Base-by-base conservation (phyloP, 2,329 filamentous ascomycete species). In the Pseudogymnoascus sp. region DNA sequence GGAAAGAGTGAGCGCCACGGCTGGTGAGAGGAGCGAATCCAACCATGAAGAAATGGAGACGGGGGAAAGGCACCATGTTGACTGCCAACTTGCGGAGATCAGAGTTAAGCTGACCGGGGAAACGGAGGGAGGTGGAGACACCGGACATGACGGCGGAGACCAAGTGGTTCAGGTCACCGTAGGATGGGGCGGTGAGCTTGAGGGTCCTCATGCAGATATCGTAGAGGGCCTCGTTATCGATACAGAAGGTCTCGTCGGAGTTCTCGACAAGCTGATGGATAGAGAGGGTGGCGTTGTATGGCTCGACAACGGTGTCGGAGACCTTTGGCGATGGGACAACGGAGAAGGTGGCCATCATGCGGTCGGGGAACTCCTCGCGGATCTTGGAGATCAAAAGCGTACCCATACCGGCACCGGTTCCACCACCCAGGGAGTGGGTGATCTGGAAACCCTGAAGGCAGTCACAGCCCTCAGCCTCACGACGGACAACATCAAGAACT, bases 21-120 rank as follows among this genome's bases (percentile, higher is more conserved):
- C 91, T 96, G 78, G 94, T 99, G 74, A 99, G 86, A 76, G 94
- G 94, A 79, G 94, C 93, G 78, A 99, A 99, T 78, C 94, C 94
- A 77, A 99, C 94, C 94, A 99, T 99, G 88, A 99, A 99, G 88
- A 99, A 99, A 82, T 99, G 94, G 67, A 99, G 91, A 92, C 94
- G 94, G 71, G 94, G 94, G 90, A 99, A 99, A 67, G 94, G 94
- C 80, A 99, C 94, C 85, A 99, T 99, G 90, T 99, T 99, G 80
- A 99, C 94, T 71, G 94, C 94, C 75, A 99, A 82, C 86, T 99
- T 99, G 83, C 94, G 92, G 71, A 99, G 90, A 78, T 99, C 94
- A 76, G 94, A 99, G 90, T 99, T 99, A 71, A 99, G 89, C 86
- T 99, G 94, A 77, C 94, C 94, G 63, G 94, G 94, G 90, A 99